A percentile compares a stretch with the other conserved stretches of the same genome.
These are phyloP conservation scores for Persicaria maculosa DNA, from an alignment of 148 eudicot species.

Conservation along the genomic window DNA sequence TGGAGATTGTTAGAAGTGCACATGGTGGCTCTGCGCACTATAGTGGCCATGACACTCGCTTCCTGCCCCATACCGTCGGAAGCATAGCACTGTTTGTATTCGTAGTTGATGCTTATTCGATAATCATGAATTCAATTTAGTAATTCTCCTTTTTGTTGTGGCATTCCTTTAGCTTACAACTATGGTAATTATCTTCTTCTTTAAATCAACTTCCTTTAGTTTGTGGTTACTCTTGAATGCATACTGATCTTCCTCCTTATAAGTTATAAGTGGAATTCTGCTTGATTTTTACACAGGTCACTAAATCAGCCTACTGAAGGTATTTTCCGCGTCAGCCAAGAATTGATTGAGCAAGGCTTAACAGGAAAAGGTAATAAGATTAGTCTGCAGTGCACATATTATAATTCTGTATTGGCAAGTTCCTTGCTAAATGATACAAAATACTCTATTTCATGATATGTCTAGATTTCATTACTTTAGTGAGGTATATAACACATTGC, in stretches of 20 bases:
- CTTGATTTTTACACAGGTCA: constrained; percentile 31
- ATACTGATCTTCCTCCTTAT: not conserved
- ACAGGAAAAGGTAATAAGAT: constrained; percentile 23
- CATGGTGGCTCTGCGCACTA: too few species aligned
- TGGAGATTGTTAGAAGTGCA: too few species aligned
- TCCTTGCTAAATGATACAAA: not conserved
- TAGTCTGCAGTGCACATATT: not conserved
- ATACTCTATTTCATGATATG: constrained; percentile 23
- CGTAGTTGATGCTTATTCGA: too few species aligned
- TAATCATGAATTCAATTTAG: too few species aligned
- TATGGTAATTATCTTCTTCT: too few species aligned
- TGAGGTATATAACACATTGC: constrained; percentile 63
- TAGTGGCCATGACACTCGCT: too few species aligned
- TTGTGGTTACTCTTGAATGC: not conserved
- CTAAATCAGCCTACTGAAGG: constrained; percentile 23
- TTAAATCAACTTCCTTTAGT: too few species aligned
- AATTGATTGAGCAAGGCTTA: constrained; percentile 23
- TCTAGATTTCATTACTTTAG: constrained; percentile 48
- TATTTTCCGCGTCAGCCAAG: constrained; percentile 30
- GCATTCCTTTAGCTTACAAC: too few species aligned
- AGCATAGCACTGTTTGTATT: too few species aligned
- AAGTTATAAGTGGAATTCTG: constrained; percentile 3
- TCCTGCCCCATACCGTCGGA: too few species aligned
- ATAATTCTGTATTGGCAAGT: not conserved
- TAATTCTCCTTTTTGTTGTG: too few species aligned